phyloP scores from a whole-genome alignment of 352 stramenopile genomes.

The Globisporangium radiosum region DNA sequence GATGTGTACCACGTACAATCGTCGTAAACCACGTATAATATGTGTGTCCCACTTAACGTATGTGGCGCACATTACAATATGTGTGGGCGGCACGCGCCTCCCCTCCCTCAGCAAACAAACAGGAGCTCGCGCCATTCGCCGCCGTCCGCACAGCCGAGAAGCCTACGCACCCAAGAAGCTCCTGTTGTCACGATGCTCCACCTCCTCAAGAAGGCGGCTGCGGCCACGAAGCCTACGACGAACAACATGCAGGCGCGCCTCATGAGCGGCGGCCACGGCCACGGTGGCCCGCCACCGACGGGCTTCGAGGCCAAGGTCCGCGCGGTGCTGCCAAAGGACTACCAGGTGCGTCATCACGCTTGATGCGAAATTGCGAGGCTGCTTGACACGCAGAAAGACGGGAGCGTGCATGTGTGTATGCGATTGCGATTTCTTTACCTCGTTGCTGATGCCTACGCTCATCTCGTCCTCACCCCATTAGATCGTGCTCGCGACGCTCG shows the following conservation, averaged over 20 bases:
- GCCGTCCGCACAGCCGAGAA: neutral
- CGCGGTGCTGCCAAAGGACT: constrained; percentile 77
- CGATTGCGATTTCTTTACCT: too few species aligned
- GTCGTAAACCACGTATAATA: too few species aligned
- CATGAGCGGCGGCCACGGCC: constrained; percentile 65
- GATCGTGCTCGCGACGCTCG: constrained; percentile 81
- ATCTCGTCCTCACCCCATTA: constrained; percentile 11
- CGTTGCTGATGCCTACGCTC: too few species aligned
- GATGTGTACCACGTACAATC: too few species aligned
- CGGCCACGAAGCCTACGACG: constrained; percentile 43
- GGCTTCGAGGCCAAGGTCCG: constrained; percentile 84
- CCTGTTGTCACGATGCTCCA: constrained; percentile 41
- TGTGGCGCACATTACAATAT: too few species aligned
- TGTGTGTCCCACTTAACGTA: too few species aligned
- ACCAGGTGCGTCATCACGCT: constrained; percentile 52
- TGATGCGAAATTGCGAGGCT: neutral
- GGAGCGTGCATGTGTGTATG: too few species aligned
- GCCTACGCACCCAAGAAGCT: neutral
- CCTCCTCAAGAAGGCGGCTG: constrained; percentile 67
- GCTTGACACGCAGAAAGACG: neutral
- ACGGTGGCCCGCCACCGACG: constrained; percentile 48
- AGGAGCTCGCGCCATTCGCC: too few species aligned
- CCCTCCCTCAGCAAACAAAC: too few species aligned
- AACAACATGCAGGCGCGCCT: constrained; percentile 55
- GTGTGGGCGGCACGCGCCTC: too few species aligned